Base-by-base conservation (phyloP, 2,329 filamentous ascomycete genomes). In the Incumbomyces delicatus region DNA sequence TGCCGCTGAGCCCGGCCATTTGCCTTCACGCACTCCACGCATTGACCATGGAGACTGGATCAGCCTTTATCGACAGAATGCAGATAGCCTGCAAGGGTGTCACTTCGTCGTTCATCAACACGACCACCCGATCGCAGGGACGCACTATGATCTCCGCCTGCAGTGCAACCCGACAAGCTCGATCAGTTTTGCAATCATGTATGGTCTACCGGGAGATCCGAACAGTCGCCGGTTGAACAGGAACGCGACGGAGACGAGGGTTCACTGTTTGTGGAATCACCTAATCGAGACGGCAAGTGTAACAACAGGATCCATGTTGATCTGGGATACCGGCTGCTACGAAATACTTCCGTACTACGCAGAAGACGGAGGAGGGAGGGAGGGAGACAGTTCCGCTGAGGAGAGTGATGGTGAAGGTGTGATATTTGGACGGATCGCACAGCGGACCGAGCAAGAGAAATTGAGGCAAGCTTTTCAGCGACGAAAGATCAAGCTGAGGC, bases 21-120 rank as follows among this genome's bases (percentile, higher is more conserved):
- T 22, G 7, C 32, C 31, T n/a, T 16, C 12, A 6, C 14, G 31
- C 6, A 32, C 31, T 2, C 63, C 65, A 16, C 63, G 62, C 14
- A 57, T 76, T 2, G 52, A 61, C 1, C 66, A 75, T 17, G 29
- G 60, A 2, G 60, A 65, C 1, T 77, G 72, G 60, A 49, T 59
- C 18, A 56, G 63, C 2, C 58, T 77, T 2, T 78, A 77, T 56
- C 55, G 57, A n/a, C 60, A 65, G 10, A 76, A 75, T 52, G 60
- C 67, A 41, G 41, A 17, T 13, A 63, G 70, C 47, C 46, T 59
- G 0, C 50, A 69, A 36, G 74, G 75, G 7, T 61, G 63, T 17
- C 78, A 81, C 60, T 86, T 85, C 57, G 76, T 86, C 43, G 72
- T 86, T 32, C 81, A 86, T 60, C 81, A 87, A 58, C 81, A 87